phyloP scores from a whole-genome alignment of 345 rosid species.

The Pelargonium nanum region DNA sequence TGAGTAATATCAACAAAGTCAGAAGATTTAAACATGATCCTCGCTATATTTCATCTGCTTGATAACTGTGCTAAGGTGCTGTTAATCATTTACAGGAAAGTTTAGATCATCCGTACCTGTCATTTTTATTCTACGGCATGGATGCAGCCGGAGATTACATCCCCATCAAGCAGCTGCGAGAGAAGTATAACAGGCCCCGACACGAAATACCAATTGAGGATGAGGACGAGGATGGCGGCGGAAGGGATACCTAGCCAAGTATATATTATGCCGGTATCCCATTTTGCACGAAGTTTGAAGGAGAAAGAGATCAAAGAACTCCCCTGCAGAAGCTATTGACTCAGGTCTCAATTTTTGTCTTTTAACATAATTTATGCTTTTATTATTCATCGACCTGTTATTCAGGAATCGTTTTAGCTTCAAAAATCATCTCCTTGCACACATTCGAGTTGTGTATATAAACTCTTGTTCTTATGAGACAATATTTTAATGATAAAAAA shows the following conservation, averaged over 20 bases:
- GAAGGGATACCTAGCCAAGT: conserved; percentile 11
- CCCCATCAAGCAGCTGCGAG: conserved; percentile 84
- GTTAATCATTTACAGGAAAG: conserved; percentile 45
- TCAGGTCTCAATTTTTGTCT: too few species aligned
- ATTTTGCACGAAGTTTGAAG: too few species aligned
- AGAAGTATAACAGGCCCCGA: conserved; percentile 62
- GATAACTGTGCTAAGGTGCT: neutral
- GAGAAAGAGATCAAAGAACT: too few species aligned
- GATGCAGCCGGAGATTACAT: conserved; percentile 88
- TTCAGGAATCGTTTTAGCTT: too few species aligned
- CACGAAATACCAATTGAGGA: conserved; percentile 62
- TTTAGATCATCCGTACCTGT: conserved; percentile 81
- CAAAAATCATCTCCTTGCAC: too few species aligned
- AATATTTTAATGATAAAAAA: too few species aligned
- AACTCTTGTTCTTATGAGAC: too few species aligned
- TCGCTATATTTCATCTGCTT: neutral
- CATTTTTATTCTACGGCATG: conserved; percentile 71
- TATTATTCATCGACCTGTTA: too few species aligned
- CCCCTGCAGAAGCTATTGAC: too few species aligned
- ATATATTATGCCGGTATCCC: too few species aligned
- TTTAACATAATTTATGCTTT: too few species aligned
- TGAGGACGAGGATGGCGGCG: conserved; percentile 34
- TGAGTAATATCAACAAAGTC: conserved; percentile 17
- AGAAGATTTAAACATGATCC: conserved; percentile 2
- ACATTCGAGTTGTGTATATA: too few species aligned